Percentiles rank a stretch among this genome's conserved stretches.
These are phyloP conservation scores for Camellia lanceoleosa DNA, from an alignment of 148 eudicot genomes.

Conservation along the genomic window DNA sequence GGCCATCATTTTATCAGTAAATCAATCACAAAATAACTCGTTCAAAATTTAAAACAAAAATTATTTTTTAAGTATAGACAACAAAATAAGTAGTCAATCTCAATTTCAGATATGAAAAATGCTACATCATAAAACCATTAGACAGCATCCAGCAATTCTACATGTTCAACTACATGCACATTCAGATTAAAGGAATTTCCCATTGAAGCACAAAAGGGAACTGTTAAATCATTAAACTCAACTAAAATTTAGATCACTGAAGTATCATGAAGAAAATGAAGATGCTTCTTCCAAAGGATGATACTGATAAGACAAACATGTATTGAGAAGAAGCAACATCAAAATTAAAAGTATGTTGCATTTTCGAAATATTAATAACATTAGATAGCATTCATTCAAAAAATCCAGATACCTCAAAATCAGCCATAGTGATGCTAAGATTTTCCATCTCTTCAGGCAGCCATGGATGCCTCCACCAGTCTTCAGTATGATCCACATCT, in stretches of 20 bases:
- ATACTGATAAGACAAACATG: neutral
- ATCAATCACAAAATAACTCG: neutral
- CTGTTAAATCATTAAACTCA: neutral
- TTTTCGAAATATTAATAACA: neutral
- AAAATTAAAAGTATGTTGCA: neutral
- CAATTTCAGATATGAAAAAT: too few relatives aligned
- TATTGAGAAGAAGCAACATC: neutral
- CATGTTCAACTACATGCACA: neutral
- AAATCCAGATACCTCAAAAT: slow-evolving; percentile 63
- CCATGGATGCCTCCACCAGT: slow-evolving; percentile 73
- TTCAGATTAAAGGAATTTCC: neutral
- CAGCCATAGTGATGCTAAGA: slow-evolving; percentile 61
- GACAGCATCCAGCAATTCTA: neutral
- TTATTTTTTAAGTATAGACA: too few relatives aligned
- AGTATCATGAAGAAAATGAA: neutral
- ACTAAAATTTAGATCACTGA: neutral
- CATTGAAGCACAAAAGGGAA: neutral
- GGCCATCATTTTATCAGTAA: neutral
- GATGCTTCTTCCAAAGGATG: neutral
- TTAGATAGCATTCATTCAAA: neutral
- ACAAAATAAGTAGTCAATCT: too few relatives aligned
- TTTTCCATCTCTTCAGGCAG: slow-evolving; percentile 64
- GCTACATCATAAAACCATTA: too few relatives aligned
- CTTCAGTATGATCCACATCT: slow-evolving; percentile 36
- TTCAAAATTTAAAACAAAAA: neutral